These are phyloP conservation scores for Stachybotrys chartarum DNA, from an alignment of 2,329 filamentous ascomycete species.

Conservation along the genomic window DNA sequence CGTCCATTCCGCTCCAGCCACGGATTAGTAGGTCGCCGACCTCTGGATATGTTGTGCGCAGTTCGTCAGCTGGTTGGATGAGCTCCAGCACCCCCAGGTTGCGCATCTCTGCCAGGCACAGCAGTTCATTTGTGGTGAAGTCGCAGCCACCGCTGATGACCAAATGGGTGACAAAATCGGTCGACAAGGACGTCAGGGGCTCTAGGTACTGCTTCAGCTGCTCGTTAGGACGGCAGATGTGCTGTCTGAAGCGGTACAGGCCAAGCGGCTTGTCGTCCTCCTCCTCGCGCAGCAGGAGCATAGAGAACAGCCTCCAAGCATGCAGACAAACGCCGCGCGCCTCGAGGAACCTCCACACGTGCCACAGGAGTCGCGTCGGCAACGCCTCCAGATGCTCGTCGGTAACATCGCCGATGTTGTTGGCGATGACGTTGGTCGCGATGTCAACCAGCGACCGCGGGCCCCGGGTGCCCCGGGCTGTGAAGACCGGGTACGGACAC, in stretches of 20 bases:
- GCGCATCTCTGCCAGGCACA: slow-evolving; percentile 31
- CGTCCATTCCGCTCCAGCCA: slow-evolving; percentile 33
- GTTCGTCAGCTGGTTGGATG: slow-evolving; percentile 26
- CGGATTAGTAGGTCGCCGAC: slow-evolving; percentile 38
- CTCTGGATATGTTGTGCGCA: slow-evolving; percentile 21
- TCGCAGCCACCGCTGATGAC: slow-evolving; percentile 28
- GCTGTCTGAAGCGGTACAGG: slow-evolving; percentile 30
- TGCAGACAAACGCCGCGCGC: slow-evolving; percentile 32
- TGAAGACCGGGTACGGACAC: slow-evolving; percentile 18
- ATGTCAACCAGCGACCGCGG: slow-evolving; percentile 31
- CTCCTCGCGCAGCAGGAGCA: slow-evolving; percentile 18
- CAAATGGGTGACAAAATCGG: slow-evolving; percentile 33
- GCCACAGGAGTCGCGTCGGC: slow-evolving; percentile 25
- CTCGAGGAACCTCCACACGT: slow-evolving; percentile 31
- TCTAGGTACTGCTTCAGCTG: slow-evolving; percentile 26
- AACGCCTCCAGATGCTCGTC: slow-evolving; percentile 24
- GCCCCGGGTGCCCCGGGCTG: slow-evolving; percentile 19
- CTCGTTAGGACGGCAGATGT: slow-evolving; percentile 27
- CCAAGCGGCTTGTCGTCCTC: slow-evolving; percentile 25
- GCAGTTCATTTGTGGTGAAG: slow-evolving; percentile 30
- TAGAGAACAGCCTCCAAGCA: slow-evolving; percentile 32
- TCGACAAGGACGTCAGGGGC: slow-evolving; percentile 26
- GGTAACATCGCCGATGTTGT: slow-evolving; percentile 27
- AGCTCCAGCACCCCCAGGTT: slow-evolving; percentile 43
- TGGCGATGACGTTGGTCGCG: slow-evolving; percentile 26